A percentile compares a stretch with the other conserved stretches of the same genome.
phyloP scores from a whole-genome alignment of 192 early-diverging fungal species.

The Allomyces javanicus region DNA sequence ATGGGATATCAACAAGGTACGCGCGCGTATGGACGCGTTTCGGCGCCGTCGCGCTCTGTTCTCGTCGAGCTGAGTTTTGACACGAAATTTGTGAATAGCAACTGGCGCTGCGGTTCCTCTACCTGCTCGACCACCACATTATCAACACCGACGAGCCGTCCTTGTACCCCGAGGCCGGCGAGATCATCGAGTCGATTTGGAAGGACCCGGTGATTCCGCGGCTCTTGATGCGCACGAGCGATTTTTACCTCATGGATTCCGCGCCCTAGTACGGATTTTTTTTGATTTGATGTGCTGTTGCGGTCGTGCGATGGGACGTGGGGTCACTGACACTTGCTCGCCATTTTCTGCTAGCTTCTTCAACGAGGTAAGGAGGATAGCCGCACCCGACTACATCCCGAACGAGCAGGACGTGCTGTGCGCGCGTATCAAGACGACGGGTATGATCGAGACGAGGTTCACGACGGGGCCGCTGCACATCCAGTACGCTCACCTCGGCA shows the following conservation, averaged over 20 bases:
- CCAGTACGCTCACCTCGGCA: slow-evolving; percentile 35
- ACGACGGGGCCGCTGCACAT: slow-evolving; percentile 75
- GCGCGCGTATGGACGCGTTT: neutral
- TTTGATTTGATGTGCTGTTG: neutral
- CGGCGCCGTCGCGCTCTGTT: neutral
- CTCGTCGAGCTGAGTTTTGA: neutral
- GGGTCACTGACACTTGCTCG: neutral
- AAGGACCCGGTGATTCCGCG: slow-evolving; percentile 41
- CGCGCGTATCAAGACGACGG: slow-evolving; percentile 95
- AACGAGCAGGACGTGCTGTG: slow-evolving; percentile 81
- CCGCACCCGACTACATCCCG: slow-evolving; percentile 64
- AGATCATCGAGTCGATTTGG: slow-evolving; percentile 51
- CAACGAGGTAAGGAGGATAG: slow-evolving; percentile 67
- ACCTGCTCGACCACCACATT: slow-evolving; percentile 11
- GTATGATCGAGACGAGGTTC: slow-evolving; percentile 87
- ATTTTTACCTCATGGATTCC: slow-evolving; percentile 82
- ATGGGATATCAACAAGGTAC: slow-evolving; percentile 3
- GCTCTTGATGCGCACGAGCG: slow-evolving; percentile 49
- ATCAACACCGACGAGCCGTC: slow-evolving; percentile 31
- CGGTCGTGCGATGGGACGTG: neutral
- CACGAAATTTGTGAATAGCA: slow-evolving; percentile 17
- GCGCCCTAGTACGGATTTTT: slow-evolving; percentile 53
- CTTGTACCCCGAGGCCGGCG: slow-evolving; percentile 44
- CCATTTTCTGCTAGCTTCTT: slow-evolving; percentile 50
- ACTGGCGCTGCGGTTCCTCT: neutral